phyloP scores from a whole-genome alignment of 352 stramenopile species.

The Pythium periplocum region DNA sequence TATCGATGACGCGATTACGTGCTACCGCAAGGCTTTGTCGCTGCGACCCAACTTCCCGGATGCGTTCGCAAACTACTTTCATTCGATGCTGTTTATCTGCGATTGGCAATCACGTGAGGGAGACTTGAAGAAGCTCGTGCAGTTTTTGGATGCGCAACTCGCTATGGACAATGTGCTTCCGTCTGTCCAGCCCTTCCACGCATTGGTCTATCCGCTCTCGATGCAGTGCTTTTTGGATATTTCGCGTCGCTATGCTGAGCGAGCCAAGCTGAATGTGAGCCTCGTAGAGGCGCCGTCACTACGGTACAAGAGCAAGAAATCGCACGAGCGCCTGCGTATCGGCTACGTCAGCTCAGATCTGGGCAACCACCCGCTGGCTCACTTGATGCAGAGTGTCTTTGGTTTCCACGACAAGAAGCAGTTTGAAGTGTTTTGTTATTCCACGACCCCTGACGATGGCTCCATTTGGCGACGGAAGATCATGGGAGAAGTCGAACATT shows the following conservation, averaged over 20 bases:
- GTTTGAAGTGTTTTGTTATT: constrained; percentile 91
- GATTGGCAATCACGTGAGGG: constrained; percentile 85
- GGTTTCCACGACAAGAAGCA: constrained; percentile 79
- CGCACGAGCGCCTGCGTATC: constrained; percentile 68
- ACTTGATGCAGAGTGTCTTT: constrained; percentile 91
- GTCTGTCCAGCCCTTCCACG: constrained; percentile 91
- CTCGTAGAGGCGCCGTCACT: constrained; percentile 79
- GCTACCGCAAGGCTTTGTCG: constrained; percentile 89
- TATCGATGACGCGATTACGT: constrained; percentile 88
- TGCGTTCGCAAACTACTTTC: constrained; percentile 91
- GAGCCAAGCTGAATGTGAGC: constrained; percentile 82
- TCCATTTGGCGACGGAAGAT: constrained; percentile 84
- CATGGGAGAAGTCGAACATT: constrained; percentile 82
- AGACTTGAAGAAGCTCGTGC: constrained; percentile 68
- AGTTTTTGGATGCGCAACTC: constrained; percentile 62
- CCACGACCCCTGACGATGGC: constrained; percentile 69
- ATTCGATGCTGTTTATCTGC: constrained; percentile 90
- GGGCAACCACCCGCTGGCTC: constrained; percentile 88
- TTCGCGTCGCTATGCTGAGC: constrained; percentile 67
- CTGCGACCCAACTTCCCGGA: constrained; percentile 90
- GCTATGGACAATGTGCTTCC: constrained; percentile 58
- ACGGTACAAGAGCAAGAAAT: constrained; percentile 59
- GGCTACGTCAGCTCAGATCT: constrained; percentile 91
- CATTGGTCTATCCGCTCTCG: constrained; percentile 86
- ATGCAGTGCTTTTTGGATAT: constrained; percentile 78